These are phyloP conservation scores for Podaxis sp. DNA, from an alignment of 768 basidiomycete genomes.

Conservation along the genomic window DNA sequence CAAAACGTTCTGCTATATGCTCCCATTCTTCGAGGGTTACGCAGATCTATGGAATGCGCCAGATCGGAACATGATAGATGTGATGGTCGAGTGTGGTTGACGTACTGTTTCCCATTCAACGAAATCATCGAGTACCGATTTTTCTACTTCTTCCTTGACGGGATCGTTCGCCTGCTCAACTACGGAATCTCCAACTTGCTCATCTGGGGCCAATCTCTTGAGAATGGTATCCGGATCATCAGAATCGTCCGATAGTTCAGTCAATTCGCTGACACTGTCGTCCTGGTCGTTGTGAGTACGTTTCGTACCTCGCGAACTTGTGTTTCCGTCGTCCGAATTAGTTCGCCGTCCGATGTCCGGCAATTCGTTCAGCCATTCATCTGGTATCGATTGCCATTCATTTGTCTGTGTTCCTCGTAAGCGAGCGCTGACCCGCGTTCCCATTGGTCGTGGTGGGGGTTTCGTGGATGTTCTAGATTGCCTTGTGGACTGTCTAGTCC, in stretches of 20 bases:
- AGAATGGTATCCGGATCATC: constrained; percentile 14
- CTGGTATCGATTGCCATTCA: constrained; percentile 79
- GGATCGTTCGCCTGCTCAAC: constrained; percentile 11
- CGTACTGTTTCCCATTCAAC: constrained; percentile 92
- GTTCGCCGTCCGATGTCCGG: neutral
- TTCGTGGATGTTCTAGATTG: constrained; percentile 15
- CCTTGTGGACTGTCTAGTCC: constrained; percentile 16
- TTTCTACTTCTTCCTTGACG: constrained; percentile 14
- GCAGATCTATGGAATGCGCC: constrained; percentile 58
- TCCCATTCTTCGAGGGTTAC: constrained; percentile 87
- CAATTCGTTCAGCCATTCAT: constrained; percentile 61
- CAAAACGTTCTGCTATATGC: constrained; percentile 71
- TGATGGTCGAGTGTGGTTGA: constrained; percentile 10
- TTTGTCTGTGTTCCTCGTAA: constrained; percentile 58
- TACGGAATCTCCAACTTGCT: constrained; percentile 12
- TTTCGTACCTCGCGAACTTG: constrained; percentile 42
- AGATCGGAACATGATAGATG: neutral
- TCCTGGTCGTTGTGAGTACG: constrained; percentile 44
- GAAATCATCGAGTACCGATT: constrained; percentile 36
- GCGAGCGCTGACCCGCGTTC: constrained; percentile 67
- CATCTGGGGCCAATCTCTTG: neutral
- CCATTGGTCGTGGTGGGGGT: constrained; percentile 36
- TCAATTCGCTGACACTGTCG: constrained; percentile 71
- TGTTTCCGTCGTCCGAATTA: constrained; percentile 1
- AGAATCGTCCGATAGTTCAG: constrained; percentile 63